Evolutionary conservation across 2,329 filamentous ascomycete genomes (phyloP), one percentile per base, ranked within the genome.

Genomic region (Xylaria sp.): DNA sequence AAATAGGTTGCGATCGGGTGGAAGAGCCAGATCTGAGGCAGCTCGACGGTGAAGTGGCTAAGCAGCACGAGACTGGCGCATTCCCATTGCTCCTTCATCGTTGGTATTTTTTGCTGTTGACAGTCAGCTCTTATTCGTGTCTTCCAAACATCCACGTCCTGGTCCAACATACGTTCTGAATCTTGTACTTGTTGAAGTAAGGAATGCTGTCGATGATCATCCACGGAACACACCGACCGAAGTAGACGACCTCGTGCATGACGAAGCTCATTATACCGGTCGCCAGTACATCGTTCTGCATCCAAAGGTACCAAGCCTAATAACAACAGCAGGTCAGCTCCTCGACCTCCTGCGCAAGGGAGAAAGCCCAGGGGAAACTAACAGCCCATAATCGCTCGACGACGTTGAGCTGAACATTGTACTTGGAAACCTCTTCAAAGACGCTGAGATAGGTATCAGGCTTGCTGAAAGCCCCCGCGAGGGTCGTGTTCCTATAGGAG

Each of bases 21-120:
- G 84, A 99, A 99, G 67, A 97, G 84, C 93, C 93, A 97, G 74
- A 97, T 97, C 76, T 97, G 94, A 58, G 94, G 94, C 37, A 99
- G 85, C 76, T 99, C 94, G 73, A 97, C 94, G 63, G 94, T 97
- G 76, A 97, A 96, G 75, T 99, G 94, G 72, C 88, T 92, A 68
- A 97, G 79, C 62, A 99, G 88, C 60, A 99, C 94, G 63, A 97
- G 87, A 72, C 86, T 87, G 56, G 94, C 92, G 78, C 94, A 99
- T 69, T 92, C 85, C 86, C 91, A 96, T 76, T 99, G 94, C 74
- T 99, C 94, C 71, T 86, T 88, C 49, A 88, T 80, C n/a, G 92
- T 96, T 8, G 94, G 94, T 41, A 96, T 86, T 81, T 97, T 97
- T 76, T 83, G 78, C 69, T 77, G 50, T 38, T 20, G 2, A 39